Percentiles rank a stretch among this genome's conserved stretches.
phyloP scores from a whole-genome alignment of 2,329 filamentous ascomycete genomes.

The Nigrospora oryzae region DNA sequence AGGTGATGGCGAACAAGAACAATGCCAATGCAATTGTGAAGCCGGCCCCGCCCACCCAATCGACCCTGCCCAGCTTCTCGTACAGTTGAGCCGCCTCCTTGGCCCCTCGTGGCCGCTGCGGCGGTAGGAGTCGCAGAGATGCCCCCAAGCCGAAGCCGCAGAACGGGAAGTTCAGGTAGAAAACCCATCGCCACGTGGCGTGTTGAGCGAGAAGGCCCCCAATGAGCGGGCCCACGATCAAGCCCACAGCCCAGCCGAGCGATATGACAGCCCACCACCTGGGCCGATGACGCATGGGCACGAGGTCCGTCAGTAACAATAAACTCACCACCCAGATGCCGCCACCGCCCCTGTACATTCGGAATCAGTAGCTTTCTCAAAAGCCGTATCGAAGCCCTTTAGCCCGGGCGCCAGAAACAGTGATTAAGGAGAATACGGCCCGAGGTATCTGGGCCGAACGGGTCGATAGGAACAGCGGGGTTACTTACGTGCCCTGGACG shows the following conservation, averaged over 20 bases:
- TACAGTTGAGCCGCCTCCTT: constrained; percentile 18
- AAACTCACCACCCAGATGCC: constrained; percentile 9
- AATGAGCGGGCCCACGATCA: constrained; percentile 22
- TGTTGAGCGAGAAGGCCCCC: constrained; percentile 16
- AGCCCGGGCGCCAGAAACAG: constrained; percentile 18
- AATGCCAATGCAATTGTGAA: constrained; percentile 7
- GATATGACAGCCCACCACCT: constrained; percentile 24
- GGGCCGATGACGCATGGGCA: constrained; percentile 35
- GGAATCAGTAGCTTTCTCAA: background rate
- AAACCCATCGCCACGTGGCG: constrained; percentile 33
- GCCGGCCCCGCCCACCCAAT: constrained; percentile 5
- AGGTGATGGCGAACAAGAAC: constrained; percentile 6
- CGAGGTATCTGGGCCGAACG: constrained; percentile 21
- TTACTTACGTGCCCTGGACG: constrained; percentile 30
- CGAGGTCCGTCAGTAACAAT: constrained; percentile 30
- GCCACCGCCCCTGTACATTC: background rate
- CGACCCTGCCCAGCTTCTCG: constrained; percentile 4
- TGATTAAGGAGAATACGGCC: constrained; percentile 20
- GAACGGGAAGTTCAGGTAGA: constrained; percentile 26
- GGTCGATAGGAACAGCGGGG: constrained; percentile 7
- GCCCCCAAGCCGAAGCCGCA: constrained; percentile 16
- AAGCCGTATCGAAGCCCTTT: too few species aligned
- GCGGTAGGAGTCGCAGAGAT: constrained; percentile 21
- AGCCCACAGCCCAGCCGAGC: constrained; percentile 23
- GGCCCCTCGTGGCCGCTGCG: constrained; percentile 5